phyloP scores from a whole-genome alignment of 2,329 filamentous ascomycete genomes.

The Ustulina deusta region DNA sequence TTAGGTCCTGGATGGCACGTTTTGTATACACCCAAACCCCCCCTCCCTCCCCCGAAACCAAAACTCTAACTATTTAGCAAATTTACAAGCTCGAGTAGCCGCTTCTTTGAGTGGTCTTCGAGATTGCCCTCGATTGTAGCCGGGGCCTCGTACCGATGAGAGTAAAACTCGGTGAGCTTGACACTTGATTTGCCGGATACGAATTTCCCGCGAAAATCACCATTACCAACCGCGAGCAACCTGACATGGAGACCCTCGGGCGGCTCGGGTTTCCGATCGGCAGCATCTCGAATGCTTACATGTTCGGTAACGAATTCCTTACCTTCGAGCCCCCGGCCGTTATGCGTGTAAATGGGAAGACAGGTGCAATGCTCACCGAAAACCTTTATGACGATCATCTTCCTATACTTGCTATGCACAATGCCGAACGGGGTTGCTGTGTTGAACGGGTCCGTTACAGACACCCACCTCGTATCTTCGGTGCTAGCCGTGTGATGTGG shows the following conservation, averaged over 20 bases:
- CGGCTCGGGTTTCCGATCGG: slow-evolving; percentile 20
- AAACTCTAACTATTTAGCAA: background rate
- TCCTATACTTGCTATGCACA: slow-evolving; percentile 46
- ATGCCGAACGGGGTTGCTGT: slow-evolving; percentile 46
- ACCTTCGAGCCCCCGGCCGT: slow-evolving; percentile 41
- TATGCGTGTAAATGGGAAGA: slow-evolving; percentile 46
- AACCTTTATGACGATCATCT: slow-evolving; percentile 44
- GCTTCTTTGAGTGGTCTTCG: slow-evolving; percentile 5
- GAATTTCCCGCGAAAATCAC: slow-evolving; percentile 23
- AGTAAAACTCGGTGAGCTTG: slow-evolving; percentile 41
- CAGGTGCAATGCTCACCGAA: slow-evolving; percentile 43
- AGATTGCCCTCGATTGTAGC: slow-evolving; percentile 45
- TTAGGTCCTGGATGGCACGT: too few species aligned
- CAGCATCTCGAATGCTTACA: slow-evolving; percentile 44
- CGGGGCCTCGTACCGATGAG: slow-evolving; percentile 40
- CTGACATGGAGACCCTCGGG: slow-evolving; percentile 36
- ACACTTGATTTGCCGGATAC: slow-evolving; percentile 40
- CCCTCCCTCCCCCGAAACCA: too few species aligned
- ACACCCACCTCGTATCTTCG: slow-evolving; percentile 33
- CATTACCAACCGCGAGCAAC: slow-evolving; percentile 32
- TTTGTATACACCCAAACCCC: too few species aligned
- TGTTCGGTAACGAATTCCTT: slow-evolving; percentile 40
- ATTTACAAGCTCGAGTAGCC: slow-evolving; percentile 24
- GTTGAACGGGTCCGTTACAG: slow-evolving; percentile 40
- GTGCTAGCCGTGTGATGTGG: slow-evolving; percentile 34